Base-by-base conservation (phyloP, 441 rosid species). In the Arabidopsis hybrid region DNA sequence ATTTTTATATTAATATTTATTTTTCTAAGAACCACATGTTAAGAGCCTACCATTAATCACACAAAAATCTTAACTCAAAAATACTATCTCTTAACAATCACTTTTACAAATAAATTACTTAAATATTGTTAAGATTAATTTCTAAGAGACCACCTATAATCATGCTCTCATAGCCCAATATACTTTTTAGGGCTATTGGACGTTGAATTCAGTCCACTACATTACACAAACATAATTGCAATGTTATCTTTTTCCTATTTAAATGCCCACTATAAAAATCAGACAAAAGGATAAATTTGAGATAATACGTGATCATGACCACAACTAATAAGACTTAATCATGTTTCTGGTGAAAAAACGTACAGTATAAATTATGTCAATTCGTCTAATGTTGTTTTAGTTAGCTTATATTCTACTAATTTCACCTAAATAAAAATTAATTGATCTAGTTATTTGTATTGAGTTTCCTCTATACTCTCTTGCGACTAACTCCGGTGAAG, bases 321-420 rank as follows among this genome's bases (percentile, higher is more conserved):
- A 38, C 14, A 49, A 50, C 34, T 18, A 51, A 14, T 21, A 66
- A 51, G 50, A 51, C 36, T 32, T 35, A 8, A 57, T 57, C n/a
- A 32, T 58, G 73, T 38, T 13, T 46, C 10, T 34, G 58, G 66
- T 45, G 74, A 69, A 21, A 58, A 46, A 47, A 69, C 65, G n/a
- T n/a, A n/a, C n/a, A n/a, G 3, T 6, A 31, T 67, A 55, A 14
- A 6, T 42, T 3, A 53, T 53, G 52, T 67, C 8, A 4, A 26
- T 66, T 42, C 17, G 65, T 43, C 42, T 45, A 45, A 6, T 58
- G 26, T 43, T 58, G 56, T 18, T 46, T 71, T 39, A n/a, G 31
- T 71, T 71, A 49, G 49, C 38, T 34, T 46, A 12, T 70, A 35
- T 36, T 47, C 3, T 59, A 49, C 14, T 47, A 49, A 70, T 46